Evolutionary conservation across 208 protist genomes (phyloP).

Genomic region (Leishmania guyanensis): DNA sequence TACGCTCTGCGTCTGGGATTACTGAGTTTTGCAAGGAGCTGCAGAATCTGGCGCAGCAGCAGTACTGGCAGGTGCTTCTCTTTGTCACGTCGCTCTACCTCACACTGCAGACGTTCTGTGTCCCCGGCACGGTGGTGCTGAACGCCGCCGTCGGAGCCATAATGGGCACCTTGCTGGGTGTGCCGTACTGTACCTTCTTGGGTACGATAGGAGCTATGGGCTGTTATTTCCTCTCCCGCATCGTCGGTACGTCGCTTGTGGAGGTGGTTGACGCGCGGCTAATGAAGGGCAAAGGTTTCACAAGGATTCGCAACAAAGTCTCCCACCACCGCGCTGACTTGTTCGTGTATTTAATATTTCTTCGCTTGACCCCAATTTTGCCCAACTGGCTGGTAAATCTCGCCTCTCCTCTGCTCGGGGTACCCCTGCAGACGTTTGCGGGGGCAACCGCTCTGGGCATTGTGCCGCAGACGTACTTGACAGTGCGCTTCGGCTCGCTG

Average conservation of each 20-base stretch:
- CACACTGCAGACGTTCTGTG: slow-evolving; percentile 85
- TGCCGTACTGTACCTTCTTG: slow-evolving; percentile 65
- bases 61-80: slow-evolving; percentile 46
- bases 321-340: slow-evolving; percentile 61
- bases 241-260: slow-evolving; percentile 51
- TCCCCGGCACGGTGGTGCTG: slow-evolving; percentile 88
- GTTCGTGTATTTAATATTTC: slow-evolving; percentile 91
- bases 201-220: slow-evolving; percentile 60
- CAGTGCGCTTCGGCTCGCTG: slow-evolving; percentile 77
- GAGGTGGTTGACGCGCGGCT: slow-evolving; percentile 42
- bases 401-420: slow-evolving; percentile 78
- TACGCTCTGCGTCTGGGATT: slow-evolving; percentile 47
- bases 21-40: slow-evolving; percentile 48
- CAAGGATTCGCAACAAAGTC: slow-evolving; percentile 63
- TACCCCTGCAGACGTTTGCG: slow-evolving; percentile 71
- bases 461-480: slow-evolving; percentile 88
- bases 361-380: slow-evolving; percentile 91
- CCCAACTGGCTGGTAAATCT: slow-evolving; percentile 96
- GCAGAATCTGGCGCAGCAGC: slow-evolving; percentile 34
- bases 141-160: slow-evolving; percentile 82
- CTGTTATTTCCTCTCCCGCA: slow-evolving; percentile 52
- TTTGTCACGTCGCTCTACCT: slow-evolving; percentile 62
- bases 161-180: slow-evolving; percentile 65
- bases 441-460: slow-evolving; percentile 87
- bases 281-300: slow-evolving; percentile 63